A percentile compares a stretch with the other conserved stretches of the same genome.
These are phyloP conservation scores for Neoboletus subvelutipes DNA, from an alignment of 768 basidiomycete species.

Conservation along the genomic window DNA sequence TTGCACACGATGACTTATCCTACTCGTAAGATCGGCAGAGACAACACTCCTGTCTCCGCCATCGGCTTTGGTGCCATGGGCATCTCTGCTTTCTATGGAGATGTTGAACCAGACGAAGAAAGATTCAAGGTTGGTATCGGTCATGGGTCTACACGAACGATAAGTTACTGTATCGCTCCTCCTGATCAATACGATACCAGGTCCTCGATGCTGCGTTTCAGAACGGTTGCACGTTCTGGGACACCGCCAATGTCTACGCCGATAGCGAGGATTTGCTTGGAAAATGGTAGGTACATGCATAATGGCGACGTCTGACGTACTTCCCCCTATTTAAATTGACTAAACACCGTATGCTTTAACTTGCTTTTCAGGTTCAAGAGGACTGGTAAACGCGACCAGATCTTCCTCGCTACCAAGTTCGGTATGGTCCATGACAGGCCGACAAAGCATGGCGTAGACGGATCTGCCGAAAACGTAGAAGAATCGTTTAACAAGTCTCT, in stretches of 20 bases:
- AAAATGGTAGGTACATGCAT: constrained; percentile 35
- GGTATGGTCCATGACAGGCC: constrained; percentile 35
- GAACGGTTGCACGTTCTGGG: constrained; percentile 46
- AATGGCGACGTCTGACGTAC: neutral
- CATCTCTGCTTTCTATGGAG: constrained; percentile 49
- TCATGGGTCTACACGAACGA: too few species aligned
- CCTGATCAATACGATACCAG: constrained; percentile 17
- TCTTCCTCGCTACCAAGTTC: constrained; percentile 68
- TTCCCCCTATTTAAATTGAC: neutral
- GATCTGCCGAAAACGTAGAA: constrained; percentile 43
- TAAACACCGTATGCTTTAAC: too few species aligned
- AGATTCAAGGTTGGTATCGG: constrained; percentile 47
- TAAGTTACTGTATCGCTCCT: neutral
- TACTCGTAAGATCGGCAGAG: constrained; percentile 26
- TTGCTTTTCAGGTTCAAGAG: constrained; percentile 40
- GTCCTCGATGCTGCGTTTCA: constrained; percentile 43
- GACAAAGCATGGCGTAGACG: constrained; percentile 28
- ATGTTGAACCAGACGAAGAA: constrained; percentile 50
- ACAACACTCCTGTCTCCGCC: constrained; percentile 35
- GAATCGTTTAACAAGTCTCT: constrained; percentile 41
- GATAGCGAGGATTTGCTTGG: constrained; percentile 46
- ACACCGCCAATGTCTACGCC: constrained; percentile 44
- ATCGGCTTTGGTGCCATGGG: constrained; percentile 67
- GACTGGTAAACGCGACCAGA: constrained; percentile 45
- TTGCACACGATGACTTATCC: constrained; percentile 24